Percentiles rank a stretch among this genome's conserved stretches.
These are phyloP conservation scores for Clavispora carvajalis DNA, from an alignment of 805 yeast species.

Conservation along the genomic window DNA sequence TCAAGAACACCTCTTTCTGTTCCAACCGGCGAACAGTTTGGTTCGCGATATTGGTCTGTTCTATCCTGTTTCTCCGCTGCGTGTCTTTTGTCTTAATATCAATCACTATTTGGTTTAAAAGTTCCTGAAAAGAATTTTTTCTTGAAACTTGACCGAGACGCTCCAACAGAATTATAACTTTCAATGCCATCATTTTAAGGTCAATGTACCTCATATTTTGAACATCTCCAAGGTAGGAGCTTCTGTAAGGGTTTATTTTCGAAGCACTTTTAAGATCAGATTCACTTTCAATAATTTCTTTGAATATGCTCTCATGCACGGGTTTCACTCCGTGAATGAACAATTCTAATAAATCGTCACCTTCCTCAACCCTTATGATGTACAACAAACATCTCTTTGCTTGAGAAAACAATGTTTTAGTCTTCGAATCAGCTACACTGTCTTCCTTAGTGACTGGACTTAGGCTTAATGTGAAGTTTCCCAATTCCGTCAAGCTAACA, in stretches of 20 bases:
- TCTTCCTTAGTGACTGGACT: conserved; percentile 47
- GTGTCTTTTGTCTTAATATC: conserved; percentile 58
- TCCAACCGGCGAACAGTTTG: conserved; percentile 40
- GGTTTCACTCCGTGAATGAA: conserved; percentile 62
- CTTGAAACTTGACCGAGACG: conserved; percentile 58
- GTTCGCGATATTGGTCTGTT: conserved; percentile 37
- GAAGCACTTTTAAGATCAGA: conserved; percentile 3
- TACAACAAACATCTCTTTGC: conserved; percentile 80
- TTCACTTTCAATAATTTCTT: conserved; percentile 48
- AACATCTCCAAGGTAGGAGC: conserved; percentile 48
- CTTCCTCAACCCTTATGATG: conserved; percentile 76
- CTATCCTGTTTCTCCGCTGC: conserved; percentile 37
- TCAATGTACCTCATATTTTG: conserved; percentile 56
- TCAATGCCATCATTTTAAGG: conserved; percentile 70
- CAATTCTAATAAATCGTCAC: conserved; percentile 61
- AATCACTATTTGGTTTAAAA: conserved; percentile 76
- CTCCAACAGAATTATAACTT: conserved; percentile 72
- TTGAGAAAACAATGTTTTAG: conserved; percentile 59
- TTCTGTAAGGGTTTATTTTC: conserved; percentile 29
- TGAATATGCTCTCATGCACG: conserved; percentile 64
- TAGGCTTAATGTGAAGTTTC: conserved; percentile 50
- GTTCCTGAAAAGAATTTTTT: conserved; percentile 66
- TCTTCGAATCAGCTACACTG: conserved; percentile 49
- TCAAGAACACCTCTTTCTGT: conserved; percentile 42
- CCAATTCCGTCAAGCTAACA: conserved; percentile 47